phyloP scores from a whole-genome alignment of 2,329 filamentous ascomycete genomes.

The Hymenoscyphus repandus region DNA sequence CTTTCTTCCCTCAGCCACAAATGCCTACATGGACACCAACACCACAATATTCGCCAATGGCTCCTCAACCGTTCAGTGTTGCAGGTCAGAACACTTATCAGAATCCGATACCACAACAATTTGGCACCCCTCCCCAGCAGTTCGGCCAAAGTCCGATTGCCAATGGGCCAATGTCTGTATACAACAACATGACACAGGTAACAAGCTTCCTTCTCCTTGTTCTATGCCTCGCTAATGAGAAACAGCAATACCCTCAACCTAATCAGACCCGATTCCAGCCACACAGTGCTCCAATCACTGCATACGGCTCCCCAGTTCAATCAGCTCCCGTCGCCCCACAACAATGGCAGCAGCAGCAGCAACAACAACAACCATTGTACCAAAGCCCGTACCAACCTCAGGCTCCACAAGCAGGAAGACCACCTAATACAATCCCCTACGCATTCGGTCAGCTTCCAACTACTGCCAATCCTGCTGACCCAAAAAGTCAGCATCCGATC shows the following conservation, averaged over 20 bases:
- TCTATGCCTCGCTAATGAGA: conserved; percentile 5
- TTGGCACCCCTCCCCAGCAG: conserved; percentile 32
- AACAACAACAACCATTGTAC: conserved; percentile 20
- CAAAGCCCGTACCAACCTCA: conserved; percentile 28
- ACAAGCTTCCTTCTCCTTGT: background rate
- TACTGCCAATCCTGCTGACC: conserved; percentile 64
- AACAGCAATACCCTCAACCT: conserved; percentile 28
- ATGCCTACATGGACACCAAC: conserved; percentile 53
- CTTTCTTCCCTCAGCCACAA: conserved; percentile 54
- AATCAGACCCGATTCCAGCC: conserved; percentile 28
- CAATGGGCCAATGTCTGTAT: conserved; percentile 37
- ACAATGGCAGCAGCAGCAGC: conserved; percentile 27
- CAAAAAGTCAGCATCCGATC: conserved; percentile 73
- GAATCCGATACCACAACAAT: conserved; percentile 35
- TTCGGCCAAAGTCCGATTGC: conserved; percentile 26
- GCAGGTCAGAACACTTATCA: conserved; percentile 35
- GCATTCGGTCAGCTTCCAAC: conserved; percentile 73
- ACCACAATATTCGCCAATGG: conserved; percentile 48
- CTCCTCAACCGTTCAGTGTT: conserved; percentile 43
- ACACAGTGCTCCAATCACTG: conserved; percentile 29
- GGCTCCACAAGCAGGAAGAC: conserved; percentile 20
- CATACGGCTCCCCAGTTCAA: conserved; percentile 31
- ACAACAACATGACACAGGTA: conserved; percentile 28
- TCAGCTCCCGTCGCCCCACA: conserved; percentile 26
- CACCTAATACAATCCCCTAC: conserved; percentile 50